phyloP scores from a whole-genome alignment of 345 rosid species.

The Reutealis trisperma region DNA sequence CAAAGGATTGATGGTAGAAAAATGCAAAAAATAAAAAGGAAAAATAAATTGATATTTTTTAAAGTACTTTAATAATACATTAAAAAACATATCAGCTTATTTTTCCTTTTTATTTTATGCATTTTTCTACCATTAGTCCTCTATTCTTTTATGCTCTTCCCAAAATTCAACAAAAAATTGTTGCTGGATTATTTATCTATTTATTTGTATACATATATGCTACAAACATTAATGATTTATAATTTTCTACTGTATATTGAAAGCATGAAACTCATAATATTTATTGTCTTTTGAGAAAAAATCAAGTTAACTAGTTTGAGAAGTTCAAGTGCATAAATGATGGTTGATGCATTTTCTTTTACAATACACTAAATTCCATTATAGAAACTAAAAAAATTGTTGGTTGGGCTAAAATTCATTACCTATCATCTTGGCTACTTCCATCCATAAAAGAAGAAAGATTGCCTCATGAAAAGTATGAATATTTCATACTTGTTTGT shows the following conservation, averaged over 20 bases:
- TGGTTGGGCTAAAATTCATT: slow-evolving; percentile 97
- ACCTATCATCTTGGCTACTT: slow-evolving; percentile 62
- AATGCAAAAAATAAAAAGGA: no score
- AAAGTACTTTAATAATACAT: no score
- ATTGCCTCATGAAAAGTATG: slow-evolving; percentile 84
- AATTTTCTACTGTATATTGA: neutral
- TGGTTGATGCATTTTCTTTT: slow-evolving; percentile 2
- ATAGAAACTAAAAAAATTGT: slow-evolving; percentile 90
- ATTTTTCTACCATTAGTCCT: no score
- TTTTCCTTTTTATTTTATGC: no score
- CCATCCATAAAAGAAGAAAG: slow-evolving; percentile 73
- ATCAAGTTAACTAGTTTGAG: neutral
- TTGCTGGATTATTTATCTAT: neutral
- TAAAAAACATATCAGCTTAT: no score
- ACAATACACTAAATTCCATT: slow-evolving; percentile 6
- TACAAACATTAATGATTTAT: neutral
- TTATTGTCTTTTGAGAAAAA: neutral
- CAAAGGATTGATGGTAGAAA: no score
- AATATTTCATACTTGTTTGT: neutral
- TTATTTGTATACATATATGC: neutral
- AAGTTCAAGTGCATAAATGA: slow-evolving; percentile 7
- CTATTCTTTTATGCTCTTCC: no score
- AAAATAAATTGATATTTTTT: no score
- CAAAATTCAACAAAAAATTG: no score
- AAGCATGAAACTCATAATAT: neutral